Base-by-base conservation (phyloP, 73 alveolate species). In the Paramecium octaurelia region DNA sequence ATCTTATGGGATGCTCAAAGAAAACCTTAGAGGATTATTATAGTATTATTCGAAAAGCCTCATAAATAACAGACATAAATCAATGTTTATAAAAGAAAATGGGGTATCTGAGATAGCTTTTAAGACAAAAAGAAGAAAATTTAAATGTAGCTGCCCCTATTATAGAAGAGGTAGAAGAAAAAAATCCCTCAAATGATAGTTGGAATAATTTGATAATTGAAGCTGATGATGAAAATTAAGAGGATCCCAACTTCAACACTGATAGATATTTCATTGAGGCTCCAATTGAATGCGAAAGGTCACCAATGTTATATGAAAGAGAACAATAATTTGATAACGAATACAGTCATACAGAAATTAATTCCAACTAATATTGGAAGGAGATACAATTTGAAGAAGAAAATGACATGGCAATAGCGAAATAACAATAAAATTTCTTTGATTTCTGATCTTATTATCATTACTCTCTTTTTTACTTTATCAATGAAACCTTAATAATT, bases 1-100 rank as follows among this genome's bases (percentile, higher is more conserved):
- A 73, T 29, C 34, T 73, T 29, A 38, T 73, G 0, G 87, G 86
- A 16, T 34, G 29, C n/a, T 73, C 87, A 0, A 73, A 73, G 21
- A 70, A 73, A 73, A 73, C 87, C 6, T 73, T 73, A 73, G 64
- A 34, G 20, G 87, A 73, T 35, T 73, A 73, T 73, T 73, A 73
- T 73, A 34, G 57, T 73, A 3, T 73, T 12, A 36, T 73, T 4
- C 14, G 64, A 40, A 73, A 73, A 34, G 87, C 59, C 12, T 73
- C 87, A 34, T 23, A 73, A 34, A 35, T 34, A 38, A 73, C 27
- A 9, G 87, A 73, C 40, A 12, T 73, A 73, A 34, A 40, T 29
- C 3, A 73, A 40, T 73, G 59, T 20, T 73, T 73, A 23, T 10
- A 73, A 29, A 35, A 16, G 48, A 73, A 73, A 73, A 73, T 73